These are phyloP conservation scores for Kuraishia cidri DNA, from an alignment of 805 yeast species.

Conservation along the genomic window DNA sequence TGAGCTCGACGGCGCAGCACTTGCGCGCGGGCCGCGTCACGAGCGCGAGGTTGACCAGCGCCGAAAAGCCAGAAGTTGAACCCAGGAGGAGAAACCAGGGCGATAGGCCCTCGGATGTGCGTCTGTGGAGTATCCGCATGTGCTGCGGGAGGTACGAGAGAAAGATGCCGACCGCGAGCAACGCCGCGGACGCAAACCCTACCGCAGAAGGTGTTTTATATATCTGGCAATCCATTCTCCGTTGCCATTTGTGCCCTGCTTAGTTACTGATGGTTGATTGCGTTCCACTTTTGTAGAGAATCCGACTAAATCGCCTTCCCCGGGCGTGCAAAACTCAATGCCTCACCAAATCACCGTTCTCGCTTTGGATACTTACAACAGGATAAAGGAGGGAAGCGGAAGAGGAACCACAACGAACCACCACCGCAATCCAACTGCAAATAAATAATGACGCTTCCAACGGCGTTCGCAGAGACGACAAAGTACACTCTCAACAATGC, in stretches of 20 bases:
- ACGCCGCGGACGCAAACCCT: slow-evolving; percentile 38
- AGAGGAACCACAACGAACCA: no score
- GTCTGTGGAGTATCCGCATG: slow-evolving; percentile 41
- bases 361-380: no score
- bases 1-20: slow-evolving; percentile 43
- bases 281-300: not conserved
- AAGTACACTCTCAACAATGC: slow-evolving; percentile 51
- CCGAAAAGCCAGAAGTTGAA: slow-evolving; percentile 56
- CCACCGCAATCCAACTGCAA: no score
- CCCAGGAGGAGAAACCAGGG: slow-evolving; percentile 67
- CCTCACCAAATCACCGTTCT: no score
- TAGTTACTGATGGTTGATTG: not conserved
- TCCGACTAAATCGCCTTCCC: no score
- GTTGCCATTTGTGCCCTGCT: not conserved
- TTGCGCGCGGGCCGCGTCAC: slow-evolving; percentile 50
- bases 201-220: slow-evolving; percentile 40
- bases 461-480: slow-evolving; percentile 80
- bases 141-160: slow-evolving; percentile 74
- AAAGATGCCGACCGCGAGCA: slow-evolving; percentile 59
- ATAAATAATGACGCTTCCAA: slow-evolving; percentile 51
- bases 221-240: slow-evolving; percentile 22
- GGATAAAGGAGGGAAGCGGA: no score
- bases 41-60: slow-evolving; percentile 57
- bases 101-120: slow-evolving; percentile 71
- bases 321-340: no score